These are phyloP conservation scores for Galeopsis tetrahit DNA, from an alignment of 257 asterid genomes.

Conservation along the genomic window DNA sequence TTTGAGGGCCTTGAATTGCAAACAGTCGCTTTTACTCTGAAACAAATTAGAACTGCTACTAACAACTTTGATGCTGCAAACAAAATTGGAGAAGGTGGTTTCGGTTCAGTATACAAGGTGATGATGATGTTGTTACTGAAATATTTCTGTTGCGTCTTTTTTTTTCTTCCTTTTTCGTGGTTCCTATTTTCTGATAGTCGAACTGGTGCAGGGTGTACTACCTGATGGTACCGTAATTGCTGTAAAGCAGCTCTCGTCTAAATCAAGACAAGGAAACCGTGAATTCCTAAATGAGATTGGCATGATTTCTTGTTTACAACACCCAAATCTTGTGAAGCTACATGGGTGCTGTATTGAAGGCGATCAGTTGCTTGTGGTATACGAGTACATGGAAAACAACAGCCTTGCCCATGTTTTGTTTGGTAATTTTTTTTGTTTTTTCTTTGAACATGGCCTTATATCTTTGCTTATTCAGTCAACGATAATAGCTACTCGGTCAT, in stretches of 20 bases:
- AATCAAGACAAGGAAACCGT: conserved; percentile 85
- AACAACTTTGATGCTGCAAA: conserved; percentile 71
- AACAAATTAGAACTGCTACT: conserved; percentile 86
- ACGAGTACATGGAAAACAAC: conserved; percentile 88
- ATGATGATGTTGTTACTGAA: conserved; percentile 4
- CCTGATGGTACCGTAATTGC: conserved; percentile 78
- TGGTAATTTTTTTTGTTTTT: conserved; percentile 44
- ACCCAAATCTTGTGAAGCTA: conserved; percentile 86
- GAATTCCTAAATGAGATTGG: conserved; percentile 86
- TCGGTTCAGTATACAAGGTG: conserved; percentile 94
- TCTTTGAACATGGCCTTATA: neutral
- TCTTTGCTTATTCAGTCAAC: conserved; percentile 5
- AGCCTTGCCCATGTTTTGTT: conserved; percentile 79
- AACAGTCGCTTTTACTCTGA: conserved; percentile 68
- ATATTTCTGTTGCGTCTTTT: neutral
- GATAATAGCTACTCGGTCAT: conserved; percentile 11
- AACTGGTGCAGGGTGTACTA: conserved; percentile 60
- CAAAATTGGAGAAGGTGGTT: conserved; percentile 97
- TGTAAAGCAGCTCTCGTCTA: conserved; percentile 81
- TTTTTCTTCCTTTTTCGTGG: neutral
- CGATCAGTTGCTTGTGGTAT: conserved; percentile 74
- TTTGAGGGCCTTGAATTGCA: conserved; percentile 67
- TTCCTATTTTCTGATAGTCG: conserved; percentile 30
- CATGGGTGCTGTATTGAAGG: conserved; percentile 88
- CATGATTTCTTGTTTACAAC: conserved; percentile 82